Evolutionary conservation across 768 basidiomycete genomes (phyloP).

Genomic region (Lentinula detonsa): DNA sequence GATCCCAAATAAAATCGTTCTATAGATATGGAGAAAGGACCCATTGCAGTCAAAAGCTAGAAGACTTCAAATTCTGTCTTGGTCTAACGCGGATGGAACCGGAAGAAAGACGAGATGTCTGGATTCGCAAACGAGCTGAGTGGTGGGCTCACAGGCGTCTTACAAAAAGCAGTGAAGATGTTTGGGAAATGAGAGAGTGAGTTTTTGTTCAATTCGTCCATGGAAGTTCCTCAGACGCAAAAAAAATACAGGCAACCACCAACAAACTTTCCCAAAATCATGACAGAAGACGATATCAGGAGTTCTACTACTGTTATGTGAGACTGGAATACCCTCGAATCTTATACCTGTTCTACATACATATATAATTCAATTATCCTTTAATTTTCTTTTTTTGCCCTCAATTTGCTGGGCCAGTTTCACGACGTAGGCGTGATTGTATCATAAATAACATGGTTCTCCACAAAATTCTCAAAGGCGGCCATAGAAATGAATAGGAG

Average conservation of each 20-base stretch:
- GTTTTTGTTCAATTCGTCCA: constrained; percentile 14
- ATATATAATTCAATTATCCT: too few relatives aligned
- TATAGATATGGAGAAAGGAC: constrained; percentile 79
- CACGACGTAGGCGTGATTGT: too few relatives aligned
- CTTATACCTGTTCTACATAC: too few relatives aligned
- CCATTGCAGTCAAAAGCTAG: constrained; percentile 68
- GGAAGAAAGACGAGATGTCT: constrained; percentile 73
- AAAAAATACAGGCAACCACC: neutral
- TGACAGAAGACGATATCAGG: neutral
- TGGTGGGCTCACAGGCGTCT: constrained; percentile 88
- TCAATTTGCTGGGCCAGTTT: too few relatives aligned
- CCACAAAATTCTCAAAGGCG: too few relatives aligned
- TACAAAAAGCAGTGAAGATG: constrained; percentile 83
- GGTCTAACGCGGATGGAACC: constrained; percentile 72
- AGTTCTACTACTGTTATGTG: neutral
- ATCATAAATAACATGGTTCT: too few relatives aligned
- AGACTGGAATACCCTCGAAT: too few relatives aligned
- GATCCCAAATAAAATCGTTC: constrained; percentile 74
- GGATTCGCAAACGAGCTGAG: constrained; percentile 83
- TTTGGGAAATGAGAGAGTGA: constrained; percentile 87
- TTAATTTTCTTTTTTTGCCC: too few relatives aligned
- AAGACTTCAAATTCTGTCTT: constrained; percentile 95
- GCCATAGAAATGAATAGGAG: too few relatives aligned
- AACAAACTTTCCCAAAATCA: neutral
- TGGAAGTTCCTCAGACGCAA: neutral